phyloP scores from a whole-genome alignment of 2,329 filamentous ascomycete species.

The Keithomyces neogunnii region DNA sequence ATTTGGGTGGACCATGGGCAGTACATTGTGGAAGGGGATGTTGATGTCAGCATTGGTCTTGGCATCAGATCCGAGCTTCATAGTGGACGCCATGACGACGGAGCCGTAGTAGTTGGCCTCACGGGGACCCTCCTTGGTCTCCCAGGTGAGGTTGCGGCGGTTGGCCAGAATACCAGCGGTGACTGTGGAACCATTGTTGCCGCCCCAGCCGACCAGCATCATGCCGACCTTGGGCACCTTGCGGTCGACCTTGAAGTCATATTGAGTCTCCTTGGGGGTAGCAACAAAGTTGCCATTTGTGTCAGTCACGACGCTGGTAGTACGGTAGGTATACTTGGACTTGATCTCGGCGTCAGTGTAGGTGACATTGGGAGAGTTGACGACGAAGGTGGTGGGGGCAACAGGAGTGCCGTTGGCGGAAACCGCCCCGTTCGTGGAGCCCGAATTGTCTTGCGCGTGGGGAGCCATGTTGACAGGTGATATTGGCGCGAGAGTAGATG shows the following conservation, averaged over 20 bases:
- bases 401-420: conserved; percentile 36
- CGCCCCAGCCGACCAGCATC: conserved; percentile 97
- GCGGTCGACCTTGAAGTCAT: conserved; percentile 96
- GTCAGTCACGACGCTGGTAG: conserved; percentile 69
- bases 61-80: conserved; percentile 87
- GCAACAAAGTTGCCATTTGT: conserved; percentile 72
- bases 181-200: conserved; percentile 96
- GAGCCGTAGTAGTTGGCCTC: conserved; percentile 97
- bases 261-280: conserved; percentile 77
- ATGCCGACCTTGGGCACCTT: conserved; percentile 87
- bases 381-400: conserved; percentile 64
- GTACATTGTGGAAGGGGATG: conserved; percentile 86
- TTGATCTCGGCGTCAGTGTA: conserved; percentile 85
- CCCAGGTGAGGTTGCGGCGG: conserved; percentile 76
- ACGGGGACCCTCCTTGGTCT: conserved; percentile 81
- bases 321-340: conserved; percentile 94
- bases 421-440: conserved; percentile 55
- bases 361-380: conserved; percentile 84
- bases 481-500: conserved; percentile 13
- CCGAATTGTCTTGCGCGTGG: conserved; percentile 61
- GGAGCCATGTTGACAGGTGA: conserved; percentile 68
- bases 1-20: conserved; percentile 96
- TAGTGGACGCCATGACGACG: conserved; percentile 90
- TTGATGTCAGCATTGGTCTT: conserved; percentile 85
- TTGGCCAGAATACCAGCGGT: conserved; percentile 97